Base-by-base conservation (phyloP, 2,329 filamentous ascomycete species). In the Xylariaceae sp. region DNA sequence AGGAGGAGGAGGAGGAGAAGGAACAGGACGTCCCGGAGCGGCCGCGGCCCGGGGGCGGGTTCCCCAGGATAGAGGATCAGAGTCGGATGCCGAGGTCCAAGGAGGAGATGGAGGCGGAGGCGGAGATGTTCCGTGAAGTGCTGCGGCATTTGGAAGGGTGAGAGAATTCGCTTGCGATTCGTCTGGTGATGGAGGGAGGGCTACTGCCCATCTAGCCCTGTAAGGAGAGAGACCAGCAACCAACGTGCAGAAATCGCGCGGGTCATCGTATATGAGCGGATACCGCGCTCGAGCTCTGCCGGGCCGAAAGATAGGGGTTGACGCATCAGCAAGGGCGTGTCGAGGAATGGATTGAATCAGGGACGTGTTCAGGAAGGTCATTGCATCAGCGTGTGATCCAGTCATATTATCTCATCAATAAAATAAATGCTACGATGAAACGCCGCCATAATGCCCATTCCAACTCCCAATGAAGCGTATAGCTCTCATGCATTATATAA, bases 91-190 rank as follows among this genome's bases (percentile, higher is more conserved):
- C 86, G 6, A 78, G 89, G 61, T 76, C 67, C 17, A 74, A 77
- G 62, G 81, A 81, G 53, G 87, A 88, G 57, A 96, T 97, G 91
- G 71, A 73, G 48, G 72, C 72, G 9, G 91, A 96, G 71, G 89
- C 89, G 9, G 72, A 75, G 51, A 70, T 76, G 69, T 80, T 90
- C 55, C 78, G 75, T 42, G 58, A 59, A 35, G 72, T 69, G 9
- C 51, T 83, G 52, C 60, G 53, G 45, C 63, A 67, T 48, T 69
- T 74, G 66, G 65, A 60, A 55, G 53, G 28, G 47, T 19, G 22
- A n/a, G 22, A n/a, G n/a, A n/a, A n/a, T n/a, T n/a, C n/a, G n/a
- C n/a, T n/a, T n/a, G n/a, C n/a, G 22, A n/a, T 24, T 17, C 13
- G n/a, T 33, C n/a, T 13, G 17, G 41, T 28, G 32, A n/a, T n/a